Evolutionary conservation across 2,329 filamentous ascomycete genomes (phyloP), one percentile per base, ranked within the genome.

Genomic region (Phialemoniopsis sp.): DNA sequence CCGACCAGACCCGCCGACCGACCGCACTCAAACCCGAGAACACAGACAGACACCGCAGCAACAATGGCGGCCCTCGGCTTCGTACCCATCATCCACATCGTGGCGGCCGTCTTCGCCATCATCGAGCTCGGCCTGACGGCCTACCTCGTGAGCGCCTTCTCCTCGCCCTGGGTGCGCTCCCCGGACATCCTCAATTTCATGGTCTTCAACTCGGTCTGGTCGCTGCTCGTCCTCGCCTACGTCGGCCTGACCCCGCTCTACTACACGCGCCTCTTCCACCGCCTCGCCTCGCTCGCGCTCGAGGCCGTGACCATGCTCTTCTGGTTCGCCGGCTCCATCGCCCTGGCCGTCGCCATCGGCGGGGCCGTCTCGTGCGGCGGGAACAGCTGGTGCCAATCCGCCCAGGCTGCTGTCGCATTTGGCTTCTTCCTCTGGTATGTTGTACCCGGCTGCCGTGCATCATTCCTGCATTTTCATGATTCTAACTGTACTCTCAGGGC

Each of bases 271-370:
- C 52, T 80, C 10, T 81, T 82, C 51, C 79, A 88, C 59, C 76
- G 73, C 38, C 77, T 79, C 37, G 78, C 73, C 33, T 76, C 89
- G 13, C 67, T 90, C 14, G 80, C 54, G 2, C 70, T 87, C 26
- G 86, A 94, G 54, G 70, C 68, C 34, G 49, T 93, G 17, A 93
- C 87, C 9, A 82, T 85, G 65, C 72, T 94, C 41, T 94, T 94
- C 69, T 95, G 89, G 89, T 93, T 96, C 56, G 82, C 85, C 1
- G 89, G 88, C 7, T 85, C 89, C 52, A 82, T 94, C 48, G 87
- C 88, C 0, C 63, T 90, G 10, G 88, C 85, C 1, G 82, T 80
- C 15, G 70, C 71, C 40, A 63, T 89, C 41, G 76, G 76, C 38
- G 70, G 76, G 13, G 66, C 77, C 0, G 62, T 57, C 8, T 66